phyloP scores from a whole-genome alignment of 306 rosid species.

The Calophaca sinica region DNA sequence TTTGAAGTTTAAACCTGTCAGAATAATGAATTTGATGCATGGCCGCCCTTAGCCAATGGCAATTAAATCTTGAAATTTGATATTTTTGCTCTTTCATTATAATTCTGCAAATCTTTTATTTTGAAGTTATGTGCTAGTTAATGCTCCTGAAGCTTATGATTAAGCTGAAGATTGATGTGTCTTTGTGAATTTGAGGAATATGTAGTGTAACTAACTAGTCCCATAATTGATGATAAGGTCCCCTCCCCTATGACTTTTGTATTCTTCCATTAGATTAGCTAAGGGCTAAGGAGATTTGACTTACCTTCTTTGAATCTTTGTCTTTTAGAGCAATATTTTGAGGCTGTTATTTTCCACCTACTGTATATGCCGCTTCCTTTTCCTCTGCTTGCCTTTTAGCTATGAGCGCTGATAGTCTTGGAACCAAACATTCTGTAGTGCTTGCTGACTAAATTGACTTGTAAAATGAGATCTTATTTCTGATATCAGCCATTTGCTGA shows the following conservation, averaged over 20 bases:
- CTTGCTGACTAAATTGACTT: background rate
- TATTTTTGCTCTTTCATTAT: constrained; percentile 1
- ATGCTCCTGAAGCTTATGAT: constrained; percentile 9
- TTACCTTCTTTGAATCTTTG: too few species aligned
- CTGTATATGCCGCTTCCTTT: background rate
- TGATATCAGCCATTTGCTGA: constrained; percentile 32
- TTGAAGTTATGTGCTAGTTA: background rate
- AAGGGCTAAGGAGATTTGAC: background rate
- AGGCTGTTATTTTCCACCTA: constrained; percentile 7
- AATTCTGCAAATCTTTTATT: background rate
- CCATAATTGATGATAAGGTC: constrained; percentile 18
- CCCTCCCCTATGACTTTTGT: background rate
- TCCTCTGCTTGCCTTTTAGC: constrained; percentile 17
- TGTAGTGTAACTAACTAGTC: background rate
- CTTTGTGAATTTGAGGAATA: constrained; percentile 17
- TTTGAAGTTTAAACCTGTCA: background rate
- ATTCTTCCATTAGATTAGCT: constrained; percentile 4
- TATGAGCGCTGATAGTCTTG: background rate
- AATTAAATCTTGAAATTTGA: background rate
- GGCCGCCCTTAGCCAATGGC: background rate
- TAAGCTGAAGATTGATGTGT: constrained; percentile 18
- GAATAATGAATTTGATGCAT: constrained; percentile 15
- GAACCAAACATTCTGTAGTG: background rate
- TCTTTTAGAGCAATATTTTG: background rate
- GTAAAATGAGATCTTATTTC: constrained; percentile 1